Percentiles rank a stretch among this genome's conserved stretches.
These are phyloP conservation scores for Penicillium hordei DNA, from an alignment of 2,329 filamentous ascomycete species.

Conservation along the genomic window DNA sequence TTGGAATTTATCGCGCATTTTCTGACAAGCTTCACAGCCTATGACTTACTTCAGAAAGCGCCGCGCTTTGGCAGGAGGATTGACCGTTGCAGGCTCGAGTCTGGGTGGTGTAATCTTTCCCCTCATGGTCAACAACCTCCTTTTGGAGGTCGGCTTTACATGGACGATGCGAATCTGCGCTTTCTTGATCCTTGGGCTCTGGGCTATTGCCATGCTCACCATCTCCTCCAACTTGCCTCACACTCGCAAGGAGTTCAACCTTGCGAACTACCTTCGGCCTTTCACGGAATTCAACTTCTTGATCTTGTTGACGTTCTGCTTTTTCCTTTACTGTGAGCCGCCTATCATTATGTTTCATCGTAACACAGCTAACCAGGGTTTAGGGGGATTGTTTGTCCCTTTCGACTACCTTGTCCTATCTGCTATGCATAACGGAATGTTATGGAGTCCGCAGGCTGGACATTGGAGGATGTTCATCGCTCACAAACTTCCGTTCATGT, in stretches of 20 bases:
- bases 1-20: background rate
- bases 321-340: slow-evolving; percentile 19
- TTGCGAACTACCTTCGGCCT: slow-evolving; percentile 1
- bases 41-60: slow-evolving; percentile 50
- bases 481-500: no score
- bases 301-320: background rate
- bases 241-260: slow-evolving; percentile 1
- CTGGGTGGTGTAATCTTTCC: slow-evolving; percentile 59
- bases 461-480: no score
- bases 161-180: slow-evolving; percentile 55
- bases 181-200: slow-evolving; percentile 58
- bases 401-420: slow-evolving; percentile 1
- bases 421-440: slow-evolving; percentile 22
- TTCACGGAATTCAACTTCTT: slow-evolving; percentile 5
- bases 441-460: no score
- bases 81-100: slow-evolving; percentile 51
- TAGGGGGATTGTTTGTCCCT: background rate
- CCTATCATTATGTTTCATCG: background rate
- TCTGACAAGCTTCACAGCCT: background rate
- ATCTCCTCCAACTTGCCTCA: slow-evolving; percentile 43
- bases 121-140: slow-evolving; percentile 56
- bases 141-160: slow-evolving; percentile 50
- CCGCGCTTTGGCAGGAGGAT: slow-evolving; percentile 51
- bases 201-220: slow-evolving; percentile 52
- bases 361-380: background rate